phyloP scores from a whole-genome alignment of 345 rosid species.

The Atalantia buxifolia region DNA sequence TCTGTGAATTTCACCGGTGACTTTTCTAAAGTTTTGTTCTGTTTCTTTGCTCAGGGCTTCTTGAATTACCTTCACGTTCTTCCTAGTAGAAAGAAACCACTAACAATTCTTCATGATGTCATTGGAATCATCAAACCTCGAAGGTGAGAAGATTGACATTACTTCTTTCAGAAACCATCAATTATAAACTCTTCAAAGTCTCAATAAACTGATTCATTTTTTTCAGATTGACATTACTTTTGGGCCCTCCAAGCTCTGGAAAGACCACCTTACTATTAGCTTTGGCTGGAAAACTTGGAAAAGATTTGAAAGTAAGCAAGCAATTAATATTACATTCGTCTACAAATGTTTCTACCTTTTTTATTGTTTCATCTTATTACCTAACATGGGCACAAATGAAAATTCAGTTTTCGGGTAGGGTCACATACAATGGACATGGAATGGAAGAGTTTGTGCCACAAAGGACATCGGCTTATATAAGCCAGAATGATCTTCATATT shows the following conservation, averaged over 20 bases:
- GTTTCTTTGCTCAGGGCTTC: conserved; percentile 30
- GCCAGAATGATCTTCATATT: conserved; percentile 58
- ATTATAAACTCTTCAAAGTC: not conserved
- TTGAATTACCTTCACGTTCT: conserved; percentile 42
- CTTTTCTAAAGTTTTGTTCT: not conserved
- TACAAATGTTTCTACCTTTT: not conserved
- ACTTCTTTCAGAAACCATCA: not conserved
- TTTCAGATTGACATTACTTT: conserved; percentile 55
- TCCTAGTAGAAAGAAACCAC: conserved; percentile 46
- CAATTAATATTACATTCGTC: too few relatives aligned
- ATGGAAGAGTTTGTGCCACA: conserved; percentile 69
- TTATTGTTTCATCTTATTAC: not conserved
- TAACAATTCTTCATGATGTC: conserved; percentile 40
- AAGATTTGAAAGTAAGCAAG: conserved; percentile 44
- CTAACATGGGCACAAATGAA: not conserved
- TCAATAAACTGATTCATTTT: not conserved
- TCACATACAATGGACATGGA: conserved; percentile 57
- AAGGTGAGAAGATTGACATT: conserved; percentile 23
- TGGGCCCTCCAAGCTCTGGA: conserved; percentile 64
- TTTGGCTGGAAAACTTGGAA: conserved; percentile 55
- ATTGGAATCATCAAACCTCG: conserved; percentile 59
- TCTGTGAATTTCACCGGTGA: not conserved
- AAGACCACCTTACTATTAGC: conserved; percentile 55
- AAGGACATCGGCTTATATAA: conserved; percentile 58
- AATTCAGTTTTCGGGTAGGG: conserved; percentile 51